Evolutionary conservation across 2,329 filamentous ascomycete species (phyloP), one percentile per base, ranked within the genome.

Genomic region (Fusarium sp.): DNA sequence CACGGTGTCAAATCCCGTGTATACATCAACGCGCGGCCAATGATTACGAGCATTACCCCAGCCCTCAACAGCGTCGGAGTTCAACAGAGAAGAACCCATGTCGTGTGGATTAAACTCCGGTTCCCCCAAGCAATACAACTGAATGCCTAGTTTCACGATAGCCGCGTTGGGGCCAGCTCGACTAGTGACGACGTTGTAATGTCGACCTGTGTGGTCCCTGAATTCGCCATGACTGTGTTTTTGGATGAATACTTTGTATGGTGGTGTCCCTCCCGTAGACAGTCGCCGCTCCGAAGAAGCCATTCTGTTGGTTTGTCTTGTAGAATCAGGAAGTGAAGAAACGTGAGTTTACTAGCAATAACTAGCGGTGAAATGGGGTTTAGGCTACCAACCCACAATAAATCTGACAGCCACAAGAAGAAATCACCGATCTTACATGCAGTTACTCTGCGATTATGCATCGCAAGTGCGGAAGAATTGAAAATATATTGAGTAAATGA

Each of bases 181-280:
- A n/a, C 2, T 2, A 9, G 36, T 6, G 8, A 25, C 7, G 7
- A 45, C 8, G 17, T 36, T 38, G 29, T 73, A 72, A 4, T 25
- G 42, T 13, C 46, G 47, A 12, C 56, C 56, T 7, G 39, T 17
- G 14, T 73, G 60, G n/a, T 72, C 66, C 18, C 45, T 93, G 89
- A 60, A 66, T 17, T 27, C n/a, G 25, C 27, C 29, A 7, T 47
- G 36, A 1, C 2, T 31, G 14, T 12, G 3, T 3, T 60, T 27
- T n/a, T 1, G 25, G 18, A 25, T 11, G 7, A 22, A 20, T 13
- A 25, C n/a, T 35, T 42, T 59, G 11, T 27, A n/a, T 13, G 39
- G 25, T 35, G 15, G 13, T 42, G 11, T 4, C 4, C 41, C 42
- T 3, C 33, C 46, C 2, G 47, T 54, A 47, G 53, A 49, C 10